Conservation (phyloP, 140 eudicot species). For the Erigeron philadelphicus region DNA sequence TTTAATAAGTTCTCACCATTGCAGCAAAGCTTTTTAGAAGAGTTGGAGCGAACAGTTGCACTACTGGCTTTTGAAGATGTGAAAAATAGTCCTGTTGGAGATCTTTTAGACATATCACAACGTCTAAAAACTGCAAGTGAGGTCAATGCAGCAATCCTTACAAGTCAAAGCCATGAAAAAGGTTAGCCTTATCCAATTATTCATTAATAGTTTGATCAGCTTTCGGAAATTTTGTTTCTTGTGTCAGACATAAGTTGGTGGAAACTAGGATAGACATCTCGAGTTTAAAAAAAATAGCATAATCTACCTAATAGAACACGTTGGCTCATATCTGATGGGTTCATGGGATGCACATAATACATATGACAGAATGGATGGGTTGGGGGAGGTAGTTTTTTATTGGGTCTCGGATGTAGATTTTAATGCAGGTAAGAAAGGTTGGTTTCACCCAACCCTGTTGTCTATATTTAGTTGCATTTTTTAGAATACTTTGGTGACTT, state of each 20-base stretch:
- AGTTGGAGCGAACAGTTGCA: conserved; percentile 89
- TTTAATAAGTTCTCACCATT: conserved; percentile 14
- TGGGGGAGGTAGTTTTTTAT: not conserved
- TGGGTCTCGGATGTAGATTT: not conserved
- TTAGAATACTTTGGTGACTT: too few relatives aligned
- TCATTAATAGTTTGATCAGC: not conserved
- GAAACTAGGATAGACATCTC: conserved; percentile 10
- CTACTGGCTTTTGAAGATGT: conserved; percentile 89
- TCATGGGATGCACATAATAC: not conserved
- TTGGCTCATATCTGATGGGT: conserved; percentile 5
- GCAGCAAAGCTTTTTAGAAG: conserved; percentile 84
- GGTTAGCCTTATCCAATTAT: conserved; percentile 39
- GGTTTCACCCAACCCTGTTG: not conserved
- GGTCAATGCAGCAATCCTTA: conserved; percentile 96
- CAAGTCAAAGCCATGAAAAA: conserved; percentile 97
- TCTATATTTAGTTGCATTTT: not conserved
- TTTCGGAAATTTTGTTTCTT: not conserved
- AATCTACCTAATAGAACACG: not conserved
- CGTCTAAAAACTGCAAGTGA: conserved; percentile 93
- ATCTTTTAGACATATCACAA: conserved; percentile 82
- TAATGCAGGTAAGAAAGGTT: not conserved
- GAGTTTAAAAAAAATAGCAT: not conserved
- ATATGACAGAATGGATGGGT: not conserved
- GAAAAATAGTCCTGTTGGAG: conserved; percentile 75
- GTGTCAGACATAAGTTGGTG: conserved; percentile 1